Conservation (phyloP, 345 rosid species). For the Eucalyptus erythrocorys region DNA sequence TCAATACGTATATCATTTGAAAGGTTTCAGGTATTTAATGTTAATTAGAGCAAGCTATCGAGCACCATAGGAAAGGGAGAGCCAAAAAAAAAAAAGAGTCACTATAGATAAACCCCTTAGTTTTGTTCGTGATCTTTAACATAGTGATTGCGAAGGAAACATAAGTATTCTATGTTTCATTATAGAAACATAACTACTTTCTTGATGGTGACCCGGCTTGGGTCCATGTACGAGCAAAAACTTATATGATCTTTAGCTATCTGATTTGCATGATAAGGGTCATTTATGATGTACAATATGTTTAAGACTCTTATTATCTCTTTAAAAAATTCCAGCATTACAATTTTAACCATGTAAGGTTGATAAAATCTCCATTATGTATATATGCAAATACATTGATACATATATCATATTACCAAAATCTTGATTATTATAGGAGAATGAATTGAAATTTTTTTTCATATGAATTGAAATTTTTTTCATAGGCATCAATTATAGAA, state of each 20-base stretch:
- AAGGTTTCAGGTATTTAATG: not conserved
- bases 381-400: not conserved
- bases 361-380: not conserved
- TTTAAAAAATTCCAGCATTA: not conserved
- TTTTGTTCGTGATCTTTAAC: not conserved
- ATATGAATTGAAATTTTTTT: too few relatives aligned
- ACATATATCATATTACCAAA: not conserved
- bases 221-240: not conserved
- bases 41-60: not conserved
- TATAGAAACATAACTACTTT: not conserved
- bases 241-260: not conserved
- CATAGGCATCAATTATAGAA: not conserved
- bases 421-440: not conserved
- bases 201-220: not conserved
- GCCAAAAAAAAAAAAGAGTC: not conserved
- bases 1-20: not conserved
- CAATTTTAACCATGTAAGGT: not conserved
- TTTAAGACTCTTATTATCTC: not conserved
- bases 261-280: not conserved
- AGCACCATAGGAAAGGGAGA: not conserved
- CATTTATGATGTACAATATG: not conserved
- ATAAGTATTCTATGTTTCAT: not conserved
- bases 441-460: not conserved
- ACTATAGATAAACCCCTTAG: not conserved
- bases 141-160: not conserved